A percentile compares a stretch with the other conserved stretches of the same genome.
phyloP scores from a whole-genome alignment of 2,329 filamentous ascomycete genomes.

The Alternaria longipes region DNA sequence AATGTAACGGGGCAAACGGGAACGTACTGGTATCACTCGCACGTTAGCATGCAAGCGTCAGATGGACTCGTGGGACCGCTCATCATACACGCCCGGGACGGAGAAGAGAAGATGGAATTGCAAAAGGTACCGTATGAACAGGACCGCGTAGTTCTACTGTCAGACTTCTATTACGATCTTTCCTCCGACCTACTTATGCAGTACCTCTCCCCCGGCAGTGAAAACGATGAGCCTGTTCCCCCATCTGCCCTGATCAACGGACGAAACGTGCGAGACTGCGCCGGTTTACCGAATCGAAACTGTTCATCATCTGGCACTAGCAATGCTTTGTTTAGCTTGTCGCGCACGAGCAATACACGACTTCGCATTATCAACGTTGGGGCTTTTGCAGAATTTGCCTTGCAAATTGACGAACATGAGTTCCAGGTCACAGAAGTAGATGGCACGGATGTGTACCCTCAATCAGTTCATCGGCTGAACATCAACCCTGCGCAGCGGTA shows the following conservation, averaged over 20 bases:
- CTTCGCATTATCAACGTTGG: slow-evolving; percentile 70
- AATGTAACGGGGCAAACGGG: slow-evolving; percentile 50
- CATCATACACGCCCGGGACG: slow-evolving; percentile 44
- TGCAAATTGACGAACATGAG: slow-evolving; percentile 54
- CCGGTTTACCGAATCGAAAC: slow-evolving; percentile 45
- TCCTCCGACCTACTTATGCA: slow-evolving; percentile 59
- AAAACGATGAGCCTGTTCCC: slow-evolving; percentile 66
- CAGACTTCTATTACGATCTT: slow-evolving; percentile 73
- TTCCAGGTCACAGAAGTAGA: slow-evolving; percentile 53
- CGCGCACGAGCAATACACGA: slow-evolving; percentile 69
- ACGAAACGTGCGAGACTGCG: slow-evolving; percentile 50
- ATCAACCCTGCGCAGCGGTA: slow-evolving; percentile 76
- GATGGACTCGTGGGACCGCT: slow-evolving; percentile 54
- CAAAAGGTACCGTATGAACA: slow-evolving; percentile 55
- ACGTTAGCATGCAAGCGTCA: slow-evolving; percentile 54
- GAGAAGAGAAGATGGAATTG: slow-evolving; percentile 52
- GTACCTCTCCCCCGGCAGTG: slow-evolving; percentile 61
- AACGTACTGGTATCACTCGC: slow-evolving; percentile 49
- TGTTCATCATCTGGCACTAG: slow-evolving; percentile 47
- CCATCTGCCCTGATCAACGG: slow-evolving; percentile 57
- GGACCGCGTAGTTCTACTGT: slow-evolving; percentile 71
- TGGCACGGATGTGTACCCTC: slow-evolving; percentile 62
- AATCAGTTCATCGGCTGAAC: slow-evolving; percentile 58
- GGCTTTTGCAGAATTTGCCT: slow-evolving; percentile 54
- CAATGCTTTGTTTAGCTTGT: slow-evolving; percentile 46